Percentiles rank a stretch among this genome's conserved stretches.
Conservation (phyloP, 495 filamentous ascomycete genomes). For the Aspergillus nanangensis region DNA sequence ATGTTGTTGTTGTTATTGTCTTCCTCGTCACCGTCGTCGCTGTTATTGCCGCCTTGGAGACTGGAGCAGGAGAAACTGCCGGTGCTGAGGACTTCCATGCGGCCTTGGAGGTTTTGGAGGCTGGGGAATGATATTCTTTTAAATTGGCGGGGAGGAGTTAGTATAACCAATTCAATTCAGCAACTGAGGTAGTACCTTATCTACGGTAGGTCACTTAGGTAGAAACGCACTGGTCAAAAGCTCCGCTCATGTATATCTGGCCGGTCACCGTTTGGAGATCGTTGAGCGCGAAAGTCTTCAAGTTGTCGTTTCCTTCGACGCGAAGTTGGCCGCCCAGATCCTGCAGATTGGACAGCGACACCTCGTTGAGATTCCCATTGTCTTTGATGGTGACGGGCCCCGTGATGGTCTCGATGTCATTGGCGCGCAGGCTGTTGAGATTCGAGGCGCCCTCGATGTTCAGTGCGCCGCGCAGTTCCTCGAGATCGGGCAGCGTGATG, state of each 20-base stretch:
- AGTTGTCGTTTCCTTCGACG: constrained; percentile 18
- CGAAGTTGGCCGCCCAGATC: constrained; percentile 13
- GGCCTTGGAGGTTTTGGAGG: constrained; percentile 22
- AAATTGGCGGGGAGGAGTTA: neutral
- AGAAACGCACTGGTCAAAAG: constrained; percentile 20
- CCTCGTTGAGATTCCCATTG: constrained; percentile 15
- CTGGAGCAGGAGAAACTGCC: constrained; percentile 19
- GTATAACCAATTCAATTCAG: neutral
- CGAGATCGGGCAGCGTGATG: constrained; percentile 21
- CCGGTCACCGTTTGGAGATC: constrained; percentile 25
- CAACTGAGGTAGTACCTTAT: neutral
- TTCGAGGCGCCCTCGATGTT: constrained; percentile 14
- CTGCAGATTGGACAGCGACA: constrained; percentile 9
- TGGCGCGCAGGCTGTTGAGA: constrained; percentile 13
- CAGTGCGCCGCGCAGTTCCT: constrained; percentile 22
- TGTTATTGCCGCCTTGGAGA: neutral
- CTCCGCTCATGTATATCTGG: constrained; percentile 18
- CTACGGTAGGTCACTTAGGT: neutral
- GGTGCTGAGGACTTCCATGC: constrained; percentile 15
- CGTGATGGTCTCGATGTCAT: constrained; percentile 20
- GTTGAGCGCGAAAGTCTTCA: constrained; percentile 17
- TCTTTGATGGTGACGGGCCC: constrained; percentile 19
- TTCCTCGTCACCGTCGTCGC: neutral
- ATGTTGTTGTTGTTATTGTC: neutral
- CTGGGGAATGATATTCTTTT: constrained; percentile 22